Percentiles rank a stretch among this genome's conserved stretches.
phyloP scores from a whole-genome alignment of 805 yeast genomes.

The Candida methanosorbosa region DNA sequence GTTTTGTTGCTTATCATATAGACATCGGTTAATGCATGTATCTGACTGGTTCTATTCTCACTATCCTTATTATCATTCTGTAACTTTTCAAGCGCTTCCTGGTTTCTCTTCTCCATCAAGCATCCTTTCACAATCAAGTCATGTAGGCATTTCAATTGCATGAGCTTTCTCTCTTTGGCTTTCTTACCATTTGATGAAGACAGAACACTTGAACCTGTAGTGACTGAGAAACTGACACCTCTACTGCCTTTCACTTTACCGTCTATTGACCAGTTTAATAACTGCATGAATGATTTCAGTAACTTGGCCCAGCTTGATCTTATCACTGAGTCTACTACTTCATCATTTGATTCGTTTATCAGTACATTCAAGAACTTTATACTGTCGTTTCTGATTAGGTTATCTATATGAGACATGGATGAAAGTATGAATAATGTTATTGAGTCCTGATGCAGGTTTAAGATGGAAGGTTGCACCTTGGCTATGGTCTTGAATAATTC shows the following conservation, averaged over 20 bases:
- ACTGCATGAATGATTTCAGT: constrained; percentile 54
- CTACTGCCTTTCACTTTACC: constrained; percentile 9
- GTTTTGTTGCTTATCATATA: constrained; percentile 50
- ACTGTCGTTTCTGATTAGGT: constrained; percentile 68
- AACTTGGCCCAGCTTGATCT: constrained; percentile 63
- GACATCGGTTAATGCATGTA: constrained; percentile 40
- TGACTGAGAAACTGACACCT: constrained; percentile 17
- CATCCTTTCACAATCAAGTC: constrained; percentile 18
- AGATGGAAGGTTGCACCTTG: constrained; percentile 39
- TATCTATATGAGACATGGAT: constrained; percentile 88
- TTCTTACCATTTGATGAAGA: constrained; percentile 17
- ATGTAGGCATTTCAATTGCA: constrained; percentile 32
- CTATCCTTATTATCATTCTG: constrained; percentile 1
- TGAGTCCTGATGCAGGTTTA: constrained; percentile 51
- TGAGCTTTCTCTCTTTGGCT: constrained; percentile 22
- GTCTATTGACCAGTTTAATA: constrained; percentile 64
- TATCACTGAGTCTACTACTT: constrained; percentile 36
- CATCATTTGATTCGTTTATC: constrained; percentile 39
- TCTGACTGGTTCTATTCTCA: constrained; percentile 9
- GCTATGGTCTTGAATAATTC: constrained; percentile 41
- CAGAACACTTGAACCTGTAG: constrained; percentile 13
- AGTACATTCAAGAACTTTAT: constrained; percentile 57
- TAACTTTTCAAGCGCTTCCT: neutral
- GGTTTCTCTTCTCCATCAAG: constrained; percentile 8
- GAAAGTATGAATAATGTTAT: constrained; percentile 71